phyloP scores from a whole-genome alignment of 2,329 filamentous ascomycete genomes.

The Akanthomyces uredinophilus region DNA sequence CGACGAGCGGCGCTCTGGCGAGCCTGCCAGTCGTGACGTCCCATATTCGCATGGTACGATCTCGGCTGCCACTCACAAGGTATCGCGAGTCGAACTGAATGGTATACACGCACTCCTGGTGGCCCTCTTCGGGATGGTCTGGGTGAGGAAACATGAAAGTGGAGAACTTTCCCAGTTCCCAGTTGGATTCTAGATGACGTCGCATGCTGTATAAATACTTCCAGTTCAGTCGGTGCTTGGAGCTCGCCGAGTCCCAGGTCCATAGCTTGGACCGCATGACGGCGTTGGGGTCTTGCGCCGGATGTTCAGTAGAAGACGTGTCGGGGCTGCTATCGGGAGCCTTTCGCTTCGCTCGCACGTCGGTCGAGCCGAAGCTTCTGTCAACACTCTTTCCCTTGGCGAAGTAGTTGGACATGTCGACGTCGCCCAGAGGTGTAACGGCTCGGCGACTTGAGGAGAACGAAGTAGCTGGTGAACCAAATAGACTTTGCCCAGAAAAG shows the following conservation, averaged over 20 bases:
- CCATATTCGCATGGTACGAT: slow-evolving; percentile 86
- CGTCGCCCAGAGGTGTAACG: slow-evolving; percentile 24
- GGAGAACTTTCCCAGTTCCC: slow-evolving; percentile 73
- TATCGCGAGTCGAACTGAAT: slow-evolving; percentile 83
- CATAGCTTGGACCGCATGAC: slow-evolving; percentile 44
- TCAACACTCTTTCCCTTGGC: slow-evolving; percentile 28
- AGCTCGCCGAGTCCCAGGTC: slow-evolving; percentile 44
- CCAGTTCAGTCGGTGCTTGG: slow-evolving; percentile 73
- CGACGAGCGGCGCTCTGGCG: slow-evolving; percentile 65
- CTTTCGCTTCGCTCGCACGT: slow-evolving; percentile 32
- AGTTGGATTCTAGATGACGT: slow-evolving; percentile 80
- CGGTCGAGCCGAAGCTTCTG: slow-evolving; percentile 24
- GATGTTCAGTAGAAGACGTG: slow-evolving; percentile 26
- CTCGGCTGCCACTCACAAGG: slow-evolving; percentile 88
- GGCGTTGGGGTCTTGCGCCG: slow-evolving; percentile 27
- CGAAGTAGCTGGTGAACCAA: slow-evolving; percentile 30
- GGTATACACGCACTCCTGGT: slow-evolving; percentile 90
- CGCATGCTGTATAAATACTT: slow-evolving; percentile 89
- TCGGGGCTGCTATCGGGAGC: slow-evolving; percentile 31
- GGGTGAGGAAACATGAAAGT: slow-evolving; percentile 93
- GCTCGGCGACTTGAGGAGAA: slow-evolving; percentile 26
- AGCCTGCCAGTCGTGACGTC: slow-evolving; percentile 76
- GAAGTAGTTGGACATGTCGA: slow-evolving; percentile 25
- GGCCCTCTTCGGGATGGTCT: slow-evolving; percentile 71
- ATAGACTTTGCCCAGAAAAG: slow-evolving; percentile 26